phyloP scores from a whole-genome alignment of 208 protist genomes.

The Acanthamoeba healyi region DNA sequence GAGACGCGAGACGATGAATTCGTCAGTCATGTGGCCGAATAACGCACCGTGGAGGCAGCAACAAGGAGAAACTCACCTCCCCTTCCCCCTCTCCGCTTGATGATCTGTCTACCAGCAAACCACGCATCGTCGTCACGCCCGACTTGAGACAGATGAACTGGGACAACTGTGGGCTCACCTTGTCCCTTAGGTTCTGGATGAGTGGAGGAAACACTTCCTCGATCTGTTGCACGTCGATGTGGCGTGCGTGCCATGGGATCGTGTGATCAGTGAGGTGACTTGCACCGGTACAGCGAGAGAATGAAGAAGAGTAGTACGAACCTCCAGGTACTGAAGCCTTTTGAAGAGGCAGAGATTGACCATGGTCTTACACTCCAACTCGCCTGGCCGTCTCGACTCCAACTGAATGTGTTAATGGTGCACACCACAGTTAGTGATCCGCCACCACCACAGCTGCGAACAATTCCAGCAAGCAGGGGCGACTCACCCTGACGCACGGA shows the following conservation, averaged over 20 bases:
- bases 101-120: not conserved
- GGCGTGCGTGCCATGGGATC: not conserved
- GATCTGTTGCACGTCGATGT: not conserved
- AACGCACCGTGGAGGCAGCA: not conserved
- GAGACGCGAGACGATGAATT: no score
- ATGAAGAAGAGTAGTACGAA: not conserved
- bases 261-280: not conserved
- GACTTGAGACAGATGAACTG: conserved; percentile 40
- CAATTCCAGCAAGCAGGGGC: not conserved
- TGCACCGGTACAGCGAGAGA: not conserved
- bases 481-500: not conserved
- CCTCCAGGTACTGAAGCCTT: conserved; percentile 22
- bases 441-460: not conserved
- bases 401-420: not conserved
- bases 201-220: conserved; percentile 24
- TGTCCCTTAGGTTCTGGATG: not conserved
- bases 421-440: not conserved
- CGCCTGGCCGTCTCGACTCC: not conserved
- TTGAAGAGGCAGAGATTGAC: conserved; percentile 62
- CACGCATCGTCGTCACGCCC: not conserved
- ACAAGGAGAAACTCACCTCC: not conserved
- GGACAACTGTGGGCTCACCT: not conserved
- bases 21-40: no score
- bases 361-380: conserved; percentile 27
- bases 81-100: not conserved